Evolutionary conservation across 441 rosid genomes (phyloP), one percentile per base, ranked within the genome.

Genomic region (Arabidopsis hybrid): DNA sequence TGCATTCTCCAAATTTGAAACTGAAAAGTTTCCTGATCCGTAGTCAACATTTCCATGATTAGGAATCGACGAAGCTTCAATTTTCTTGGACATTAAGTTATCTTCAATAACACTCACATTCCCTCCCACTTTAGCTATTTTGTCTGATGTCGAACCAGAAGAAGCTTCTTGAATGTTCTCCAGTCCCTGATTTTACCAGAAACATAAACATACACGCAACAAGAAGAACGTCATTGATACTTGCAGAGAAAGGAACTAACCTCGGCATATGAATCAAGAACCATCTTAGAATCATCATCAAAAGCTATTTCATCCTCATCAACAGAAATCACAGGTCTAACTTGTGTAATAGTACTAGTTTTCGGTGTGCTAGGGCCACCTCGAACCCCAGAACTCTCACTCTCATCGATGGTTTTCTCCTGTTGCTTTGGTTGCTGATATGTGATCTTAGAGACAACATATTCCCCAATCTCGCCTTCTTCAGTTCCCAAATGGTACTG

Each of bases 401-500:
- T 63, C 55, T 68, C 86, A 65, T 57, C 83, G 55, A 39, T 42
- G 3, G 18, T 21, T 74, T 16, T 77, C 93, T 8, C 63, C 68
- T 18, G 75, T 61, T 42, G 88, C 75, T 91, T 93, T 39, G 72
- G 81, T 50, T 80, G 86, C 58, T 91, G 93, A 77, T 86, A 90
- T 77, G 73, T 85, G 63, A 95, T 75, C 74, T 87, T 95, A 0
- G 98, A 93, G 31, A 93, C 88, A 46, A 93, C 95, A 73, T 76
- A 91, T 11, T 89, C 92, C 2, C 94, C 97, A 3, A 77, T 84
- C 81, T 95, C 99, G 12, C 84, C 85, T 47, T 88, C 97, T 6
- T 87, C 86, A 7, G 55, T 73, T 50, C 98, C 98, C 21, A 95
- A 78, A 85, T 93, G 98, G 81, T 87, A 95, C 52, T 95, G 99